Base-by-base conservation (phyloP, 2,329 filamentous ascomycete species). In the Penicillium sp. region DNA sequence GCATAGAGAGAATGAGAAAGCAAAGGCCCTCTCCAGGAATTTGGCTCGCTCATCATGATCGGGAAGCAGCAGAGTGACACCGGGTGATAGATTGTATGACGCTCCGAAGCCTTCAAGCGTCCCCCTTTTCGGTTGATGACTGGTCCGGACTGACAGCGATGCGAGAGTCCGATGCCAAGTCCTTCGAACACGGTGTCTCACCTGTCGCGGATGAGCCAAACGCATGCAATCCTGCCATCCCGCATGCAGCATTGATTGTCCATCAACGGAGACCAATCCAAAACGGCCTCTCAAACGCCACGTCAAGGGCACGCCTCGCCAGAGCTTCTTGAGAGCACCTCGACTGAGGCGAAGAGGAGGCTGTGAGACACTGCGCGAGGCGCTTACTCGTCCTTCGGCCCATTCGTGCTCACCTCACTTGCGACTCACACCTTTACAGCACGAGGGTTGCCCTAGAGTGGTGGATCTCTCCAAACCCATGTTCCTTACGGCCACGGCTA, bases 151-250 rank as follows among this genome's bases (percentile, higher is more conserved):
- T 50, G 51, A 54, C 43, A 52, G 45, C 51, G 50, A 54, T 61
- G 60, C 55, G 60, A 61, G 59, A 47, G 52, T 59, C 61, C 61
- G 59, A 41, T 44, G 45, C 57, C 53, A 58, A 58, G 57, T 58
- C 47, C 51, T 51, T 54, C 41, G 53, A 56, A 59, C 49, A 54
- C 52, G 49, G 52, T 60, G 58, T 62, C 58, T 62, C 58, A 62
- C 53, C 45, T 56, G 50, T 56, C 45, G 52, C 54, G 42, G 51
- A 53, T 41, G 55, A 54, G 49, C 62, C 62, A 64, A 62, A 64
- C 62, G 59, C 54, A 62, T 55, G 59, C 56, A 56, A 59, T 64
- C 62, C 62, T 59, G 59, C 52, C 51, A 56, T 64, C 59, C 60
- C 62, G 60, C 53, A 56, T 57, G 38, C 51, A 56, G 53, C 57